Base-by-base conservation (phyloP, 768 basidiomycete species). In the Macrolepiota fuliginosa region DNA sequence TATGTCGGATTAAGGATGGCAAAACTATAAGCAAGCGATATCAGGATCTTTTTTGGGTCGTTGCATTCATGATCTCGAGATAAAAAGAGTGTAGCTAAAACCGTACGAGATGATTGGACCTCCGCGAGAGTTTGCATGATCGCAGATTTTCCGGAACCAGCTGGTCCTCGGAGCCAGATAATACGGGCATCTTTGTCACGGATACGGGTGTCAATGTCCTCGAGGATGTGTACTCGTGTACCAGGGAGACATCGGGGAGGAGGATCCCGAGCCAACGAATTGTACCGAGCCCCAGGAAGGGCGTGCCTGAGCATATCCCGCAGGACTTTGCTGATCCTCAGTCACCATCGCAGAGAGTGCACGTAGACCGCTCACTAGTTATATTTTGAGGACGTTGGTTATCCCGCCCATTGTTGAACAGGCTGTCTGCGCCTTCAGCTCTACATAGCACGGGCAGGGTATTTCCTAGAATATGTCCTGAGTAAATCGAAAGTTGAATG, bases 251-350 rank as follows among this genome's bases (percentile, higher is more conserved):
- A 52, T 52, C 50, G 50, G 12, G 50, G 50, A 32, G 50, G 50
- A 15, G 50, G 50, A 32, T 52, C 24, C 9, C 50, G 50, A 29
- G 27, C 27, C 5, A 17, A 52, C 9, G 50, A 52, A 10, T 52
- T 25, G 5, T 29, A n/a, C 12, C 29, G 25, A 29, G 50, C 27
- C 9, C 50, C 50, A 27, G 50, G 25, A 17, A 32, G 24, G 9
- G 29, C 27, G 29, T 52, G 29, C 29, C 27, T 52, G 40, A 42
- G 40, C 40, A 42, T 42, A 2, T 42, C n/a, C n/a, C 11, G 2
- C 13, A 52, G 50, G 25, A 52, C 50, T 64, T 36, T 55, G 22
- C 36, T 40, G 52, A 25, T 53, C 40, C 53, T 85, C 83, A 42
- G 40, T n/a, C 40, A 42, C 12, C 12, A 42, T 42, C 40, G n/a